Percentiles rank a stretch among this genome's conserved stretches.
phyloP scores from a whole-genome alignment of 768 basidiomycete species.

The Leucocoprinus leucothites region DNA sequence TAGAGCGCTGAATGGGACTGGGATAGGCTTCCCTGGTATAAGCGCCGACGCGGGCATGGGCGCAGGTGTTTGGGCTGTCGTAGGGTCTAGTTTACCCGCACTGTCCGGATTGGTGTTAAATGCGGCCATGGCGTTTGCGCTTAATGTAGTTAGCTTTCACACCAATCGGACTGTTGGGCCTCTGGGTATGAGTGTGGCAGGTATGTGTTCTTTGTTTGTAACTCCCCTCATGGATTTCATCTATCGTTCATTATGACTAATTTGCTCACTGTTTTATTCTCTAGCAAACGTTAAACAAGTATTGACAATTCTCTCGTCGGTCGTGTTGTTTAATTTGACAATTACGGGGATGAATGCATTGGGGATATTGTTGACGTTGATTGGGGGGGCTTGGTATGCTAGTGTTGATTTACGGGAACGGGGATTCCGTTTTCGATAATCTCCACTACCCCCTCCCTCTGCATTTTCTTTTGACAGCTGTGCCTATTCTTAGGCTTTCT shows the following conservation, averaged over 20 bases:
- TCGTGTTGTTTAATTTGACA: constrained; percentile 77
- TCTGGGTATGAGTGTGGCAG: constrained; percentile 88
- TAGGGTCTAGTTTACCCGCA: constrained; percentile 5
- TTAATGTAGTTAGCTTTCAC: constrained; percentile 93
- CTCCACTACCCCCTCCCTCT: no score
- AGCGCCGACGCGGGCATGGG: constrained; percentile 23
- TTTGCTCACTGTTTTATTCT: neutral
- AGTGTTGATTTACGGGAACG: constrained; percentile 59
- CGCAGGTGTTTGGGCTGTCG: neutral
- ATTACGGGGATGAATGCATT: constrained; percentile 78
- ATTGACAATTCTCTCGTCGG: constrained; percentile 81
- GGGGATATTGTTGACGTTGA: constrained; percentile 81
- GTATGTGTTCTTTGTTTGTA: constrained; percentile 34
- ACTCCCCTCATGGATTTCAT: neutral
- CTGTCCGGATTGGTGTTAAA: constrained; percentile 57
- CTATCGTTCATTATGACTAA: no score
- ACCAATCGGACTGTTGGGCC: constrained; percentile 93
- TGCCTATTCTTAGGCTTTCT: no score
- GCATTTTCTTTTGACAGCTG: no score
- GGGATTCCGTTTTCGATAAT: no score
- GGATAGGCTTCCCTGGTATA: constrained; percentile 26
- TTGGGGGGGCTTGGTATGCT: constrained; percentile 84
- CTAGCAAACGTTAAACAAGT: constrained; percentile 92
- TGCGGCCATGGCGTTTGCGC: constrained; percentile 83
- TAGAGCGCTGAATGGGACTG: constrained; percentile 1